Base-by-base conservation (phyloP, 805 yeast genomes). In the Suhomyces canberraensis region DNA sequence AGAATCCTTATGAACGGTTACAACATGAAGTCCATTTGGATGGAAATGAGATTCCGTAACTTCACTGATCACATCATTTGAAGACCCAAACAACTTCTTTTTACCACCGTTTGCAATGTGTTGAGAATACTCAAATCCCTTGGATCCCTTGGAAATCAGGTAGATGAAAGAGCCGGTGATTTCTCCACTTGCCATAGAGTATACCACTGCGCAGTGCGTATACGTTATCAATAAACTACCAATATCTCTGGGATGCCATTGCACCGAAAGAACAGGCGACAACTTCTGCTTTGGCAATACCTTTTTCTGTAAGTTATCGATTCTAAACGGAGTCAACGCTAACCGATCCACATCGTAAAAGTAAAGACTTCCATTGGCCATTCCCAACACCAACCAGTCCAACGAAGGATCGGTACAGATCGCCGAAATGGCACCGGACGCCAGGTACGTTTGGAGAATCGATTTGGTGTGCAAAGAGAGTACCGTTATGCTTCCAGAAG, bases 171-270 rank as follows among this genome's bases (percentile, higher is more conserved):
- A 58, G 35, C 69, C 71, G 38, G 73, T 76, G n/a, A 84, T 59
- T 17, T 73, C 73, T 24, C 76, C 81, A 3, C 77, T 75, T 0
- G 79, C 67, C 21, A 93, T 47, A 1, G 86, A 81, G 58, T 81
- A 91, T 3, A 78, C 64, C 1, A 89, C 75, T 0, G 90, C 88
- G 31, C 78, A 69, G 38, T 77, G 78, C 3, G 76, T 64, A 56
- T 90, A 93, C 0, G 88, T 78, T 8, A 93, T 75, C 45, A 93
- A 68, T 2, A 93, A 41, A 0, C 83, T 71, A 0, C 95, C 91
- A 6, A 88, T 69, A 55, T 93, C 97, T 44, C 97, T 72, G 4
- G 99, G 98, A 52, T 87, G 93, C 75, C 95, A 72, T 44, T 78
- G 77, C 3, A 93, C 60, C 0, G 81, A 67, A 1, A 76, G 54